phyloP scores from a whole-genome alignment of 768 basidiomycete species.

The Mycena latifolia region DNA sequence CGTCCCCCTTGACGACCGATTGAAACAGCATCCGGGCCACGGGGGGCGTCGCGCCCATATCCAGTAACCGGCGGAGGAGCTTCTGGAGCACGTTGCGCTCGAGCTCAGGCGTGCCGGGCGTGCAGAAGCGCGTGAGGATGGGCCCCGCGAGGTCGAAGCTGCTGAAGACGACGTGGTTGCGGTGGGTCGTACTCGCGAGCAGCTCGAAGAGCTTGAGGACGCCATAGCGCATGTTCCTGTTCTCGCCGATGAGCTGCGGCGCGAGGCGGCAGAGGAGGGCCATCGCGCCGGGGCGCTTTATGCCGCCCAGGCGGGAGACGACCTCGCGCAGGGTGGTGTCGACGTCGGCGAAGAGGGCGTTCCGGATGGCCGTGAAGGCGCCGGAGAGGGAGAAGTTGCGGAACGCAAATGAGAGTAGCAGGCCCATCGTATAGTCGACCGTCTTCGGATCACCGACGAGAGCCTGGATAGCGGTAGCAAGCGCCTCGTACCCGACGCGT shows the following conservation, averaged over 20 bases:
- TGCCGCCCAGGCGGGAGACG: conserved; percentile 58
- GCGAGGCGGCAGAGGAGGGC: conserved; percentile 68
- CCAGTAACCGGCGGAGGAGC: conserved; percentile 75
- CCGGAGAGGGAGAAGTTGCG: conserved; percentile 71
- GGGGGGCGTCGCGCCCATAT: conserved; percentile 77
- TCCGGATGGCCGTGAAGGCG: conserved; percentile 64
- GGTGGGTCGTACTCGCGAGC: conserved; percentile 69
- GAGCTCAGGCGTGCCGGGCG: conserved; percentile 49
- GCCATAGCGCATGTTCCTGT: conserved; percentile 60
- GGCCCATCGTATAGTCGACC: conserved; percentile 70
- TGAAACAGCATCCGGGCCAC: conserved; percentile 78
- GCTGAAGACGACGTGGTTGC: conserved; percentile 78
- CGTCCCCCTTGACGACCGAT: conserved; percentile 60
- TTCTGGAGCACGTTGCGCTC: conserved; percentile 72
- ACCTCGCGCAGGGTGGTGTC: conserved; percentile 57
- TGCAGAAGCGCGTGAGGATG: conserved; percentile 63
- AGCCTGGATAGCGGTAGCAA: conserved; percentile 68
- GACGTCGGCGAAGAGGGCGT: conserved; percentile 49
- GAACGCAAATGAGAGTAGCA: conserved; percentile 75
- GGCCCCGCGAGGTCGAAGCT: conserved; percentile 66
- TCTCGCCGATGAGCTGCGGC: conserved; percentile 48
- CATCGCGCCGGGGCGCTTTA: conserved; percentile 72
- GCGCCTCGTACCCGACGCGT: conserved; percentile 73
- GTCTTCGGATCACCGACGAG: conserved; percentile 63
- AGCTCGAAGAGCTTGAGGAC: conserved; percentile 74